phyloP scores from a whole-genome alignment of 176 grass and related monocot species.

The Pontederia paniculata region DNA sequence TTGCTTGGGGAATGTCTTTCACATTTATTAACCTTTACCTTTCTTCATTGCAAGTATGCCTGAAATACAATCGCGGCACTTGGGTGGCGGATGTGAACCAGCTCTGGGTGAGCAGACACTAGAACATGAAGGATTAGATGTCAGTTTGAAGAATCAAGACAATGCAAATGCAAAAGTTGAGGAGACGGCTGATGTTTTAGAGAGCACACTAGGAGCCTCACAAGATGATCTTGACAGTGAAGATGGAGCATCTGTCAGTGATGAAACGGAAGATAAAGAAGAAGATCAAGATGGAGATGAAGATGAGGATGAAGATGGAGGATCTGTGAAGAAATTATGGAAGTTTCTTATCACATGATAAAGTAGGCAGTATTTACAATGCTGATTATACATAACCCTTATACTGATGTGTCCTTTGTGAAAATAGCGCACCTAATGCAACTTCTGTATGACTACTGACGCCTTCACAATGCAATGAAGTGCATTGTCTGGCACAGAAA shows the following conservation, averaged over 20 bases:
- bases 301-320: constrained; percentile 33
- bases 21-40: neutral
- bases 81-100: constrained; percentile 22
- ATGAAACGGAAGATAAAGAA: constrained; percentile 25
- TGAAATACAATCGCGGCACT: constrained; percentile 26
- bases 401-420: no score
- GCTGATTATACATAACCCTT: no score
- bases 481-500: neutral
- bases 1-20: neutral
- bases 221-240: constrained; percentile 1
- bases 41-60: neutral
- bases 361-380: neutral
- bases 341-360: constrained; percentile 74
- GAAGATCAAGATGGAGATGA: constrained; percentile 33
- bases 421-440: no score
- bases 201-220: neutral
- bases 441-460: no score
- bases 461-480: neutral
- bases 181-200: neutral
- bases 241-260: constrained; percentile 15
- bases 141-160: constrained; percentile 16
- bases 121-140: constrained; percentile 1
- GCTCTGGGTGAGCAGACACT: constrained; percentile 13
- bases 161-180: neutral
- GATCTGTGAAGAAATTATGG: constrained; percentile 70